Percentiles rank a stretch among this genome's conserved stretches.
Evolutionary conservation across 805 yeast genomes (phyloP).

Genomic region (Candida sphagnicola): DNA sequence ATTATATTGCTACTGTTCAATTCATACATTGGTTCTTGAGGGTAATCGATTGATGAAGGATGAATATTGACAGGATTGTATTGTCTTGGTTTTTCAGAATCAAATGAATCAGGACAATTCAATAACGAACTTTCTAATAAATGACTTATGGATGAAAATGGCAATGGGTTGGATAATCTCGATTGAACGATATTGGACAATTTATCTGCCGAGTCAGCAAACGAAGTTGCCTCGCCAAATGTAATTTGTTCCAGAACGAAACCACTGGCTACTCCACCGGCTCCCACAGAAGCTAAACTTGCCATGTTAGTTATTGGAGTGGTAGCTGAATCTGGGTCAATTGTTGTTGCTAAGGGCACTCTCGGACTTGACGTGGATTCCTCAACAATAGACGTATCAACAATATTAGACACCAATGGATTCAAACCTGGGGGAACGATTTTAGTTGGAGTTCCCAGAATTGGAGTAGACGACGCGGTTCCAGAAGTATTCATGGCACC

Average conservation of each 20-base stretch:
- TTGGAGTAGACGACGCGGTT: conserved; percentile 4
- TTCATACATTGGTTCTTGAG: conserved; percentile 76
- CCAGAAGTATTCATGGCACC: neutral
- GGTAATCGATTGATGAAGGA: conserved; percentile 87
- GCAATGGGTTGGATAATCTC: conserved; percentile 49
- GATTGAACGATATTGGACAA: conserved; percentile 30
- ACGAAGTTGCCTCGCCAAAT: neutral
- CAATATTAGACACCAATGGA: conserved; percentile 6
- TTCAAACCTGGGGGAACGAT: conserved; percentile 13
- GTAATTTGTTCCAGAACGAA: neutral
- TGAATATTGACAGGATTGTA: conserved; percentile 78
- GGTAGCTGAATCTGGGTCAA: neutral
- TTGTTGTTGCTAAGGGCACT: conserved; percentile 3
- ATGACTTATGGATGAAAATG: conserved; percentile 50
- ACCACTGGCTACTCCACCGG: neutral
- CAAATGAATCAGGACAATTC: conserved; percentile 91
- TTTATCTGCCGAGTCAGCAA: neutral
- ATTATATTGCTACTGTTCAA: conserved; percentile 57
- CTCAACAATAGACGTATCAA: conserved; percentile 2
- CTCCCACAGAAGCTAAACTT: neutral
- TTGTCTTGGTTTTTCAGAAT: conserved; percentile 78
- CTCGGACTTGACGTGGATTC: neutral
- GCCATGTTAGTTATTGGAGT: conserved; percentile 6
- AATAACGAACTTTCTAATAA: conserved; percentile 73
- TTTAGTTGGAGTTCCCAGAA: conserved; percentile 5